phyloP scores from a whole-genome alignment of 768 basidiomycete genomes.

The Rhizopogon roseolus region DNA sequence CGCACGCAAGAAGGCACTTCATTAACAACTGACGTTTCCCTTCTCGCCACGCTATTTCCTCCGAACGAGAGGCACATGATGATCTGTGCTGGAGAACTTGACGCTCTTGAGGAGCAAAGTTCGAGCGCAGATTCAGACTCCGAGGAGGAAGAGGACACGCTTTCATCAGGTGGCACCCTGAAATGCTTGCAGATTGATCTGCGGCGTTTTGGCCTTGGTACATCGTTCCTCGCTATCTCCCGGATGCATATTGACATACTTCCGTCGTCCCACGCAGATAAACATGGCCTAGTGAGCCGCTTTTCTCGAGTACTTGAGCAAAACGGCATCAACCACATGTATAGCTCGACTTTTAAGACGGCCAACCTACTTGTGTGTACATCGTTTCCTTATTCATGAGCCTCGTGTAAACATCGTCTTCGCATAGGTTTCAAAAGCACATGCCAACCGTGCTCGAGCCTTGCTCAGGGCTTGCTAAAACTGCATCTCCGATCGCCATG shows the following conservation, averaged over 20 bases:
- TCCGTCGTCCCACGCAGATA: conserved; percentile 40
- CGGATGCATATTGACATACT: not conserved
- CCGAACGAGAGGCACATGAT: conserved; percentile 70
- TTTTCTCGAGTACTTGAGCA: conserved; percentile 71
- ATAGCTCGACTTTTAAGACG: conserved; percentile 79
- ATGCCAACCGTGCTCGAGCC: conserved; percentile 52
- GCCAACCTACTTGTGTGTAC: conserved; percentile 65
- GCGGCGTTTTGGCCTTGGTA: conserved; percentile 65
- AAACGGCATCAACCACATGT: conserved; percentile 79
- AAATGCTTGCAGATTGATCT: conserved; percentile 77
- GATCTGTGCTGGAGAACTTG: conserved; percentile 67
- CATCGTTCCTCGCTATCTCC: conserved; percentile 15
- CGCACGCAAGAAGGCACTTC: conserved; percentile 74
- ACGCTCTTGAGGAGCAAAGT: conserved; percentile 42
- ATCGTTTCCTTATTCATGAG: conserved; percentile 8
- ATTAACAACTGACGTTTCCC: conserved; percentile 63
- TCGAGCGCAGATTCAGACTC: conserved; percentile 30
- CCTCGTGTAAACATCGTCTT: not conserved
- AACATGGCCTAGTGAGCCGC: conserved; percentile 72
- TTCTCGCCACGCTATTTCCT: conserved; percentile 68
- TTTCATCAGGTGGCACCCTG: conserved; percentile 35
- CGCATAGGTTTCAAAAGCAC: conserved; percentile 49
- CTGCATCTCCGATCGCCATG: not conserved
- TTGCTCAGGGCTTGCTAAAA: conserved; percentile 54
- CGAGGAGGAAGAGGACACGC: conserved; percentile 29